Evolutionary conservation across 148 eudicot species (phyloP).

Genomic region (Camellia japonica): DNA sequence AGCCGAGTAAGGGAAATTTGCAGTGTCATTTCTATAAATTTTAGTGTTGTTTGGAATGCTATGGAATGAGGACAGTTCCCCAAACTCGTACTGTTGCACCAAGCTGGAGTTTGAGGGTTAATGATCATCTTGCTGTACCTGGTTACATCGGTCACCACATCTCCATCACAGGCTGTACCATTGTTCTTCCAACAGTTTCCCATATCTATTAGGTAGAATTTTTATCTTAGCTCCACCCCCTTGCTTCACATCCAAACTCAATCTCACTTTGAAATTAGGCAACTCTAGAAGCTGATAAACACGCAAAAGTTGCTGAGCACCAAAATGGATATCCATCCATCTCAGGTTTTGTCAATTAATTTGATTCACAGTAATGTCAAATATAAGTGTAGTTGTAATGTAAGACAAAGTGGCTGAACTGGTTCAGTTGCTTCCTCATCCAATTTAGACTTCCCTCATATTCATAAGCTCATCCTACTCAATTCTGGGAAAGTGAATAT

Average conservation of each 20-base stretch:
- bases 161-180: slow-evolving; percentile 70
- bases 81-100: slow-evolving; percentile 54
- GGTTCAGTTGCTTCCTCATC: too few relatives aligned
- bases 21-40: slow-evolving; percentile 58
- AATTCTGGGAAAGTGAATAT: too few relatives aligned
- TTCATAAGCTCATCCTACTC: too few relatives aligned
- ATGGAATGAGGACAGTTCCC: slow-evolving; percentile 72
- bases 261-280: slow-evolving; percentile 69
- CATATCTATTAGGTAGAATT: slow-evolving; percentile 41
- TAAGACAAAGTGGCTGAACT: too few relatives aligned
- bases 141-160: slow-evolving; percentile 70
- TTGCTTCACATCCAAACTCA: slow-evolving; percentile 61
- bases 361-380: too few relatives aligned
- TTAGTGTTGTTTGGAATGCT: slow-evolving; percentile 51
- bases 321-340: too few relatives aligned
- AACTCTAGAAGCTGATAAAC: slow-evolving; percentile 63
- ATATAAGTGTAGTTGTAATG: too few relatives aligned
- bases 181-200: slow-evolving; percentile 71
- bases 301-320: not conserved
- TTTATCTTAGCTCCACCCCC: slow-evolving; percentile 87
- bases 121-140: slow-evolving; percentile 83
- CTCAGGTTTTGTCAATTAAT: too few relatives aligned
- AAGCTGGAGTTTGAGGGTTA: slow-evolving; percentile 59
- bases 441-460: too few relatives aligned
- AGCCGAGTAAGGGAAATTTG: slow-evolving; percentile 71